Conservation (phyloP, 768 basidiomycete genomes). For the Podaxis sp. region DNA sequence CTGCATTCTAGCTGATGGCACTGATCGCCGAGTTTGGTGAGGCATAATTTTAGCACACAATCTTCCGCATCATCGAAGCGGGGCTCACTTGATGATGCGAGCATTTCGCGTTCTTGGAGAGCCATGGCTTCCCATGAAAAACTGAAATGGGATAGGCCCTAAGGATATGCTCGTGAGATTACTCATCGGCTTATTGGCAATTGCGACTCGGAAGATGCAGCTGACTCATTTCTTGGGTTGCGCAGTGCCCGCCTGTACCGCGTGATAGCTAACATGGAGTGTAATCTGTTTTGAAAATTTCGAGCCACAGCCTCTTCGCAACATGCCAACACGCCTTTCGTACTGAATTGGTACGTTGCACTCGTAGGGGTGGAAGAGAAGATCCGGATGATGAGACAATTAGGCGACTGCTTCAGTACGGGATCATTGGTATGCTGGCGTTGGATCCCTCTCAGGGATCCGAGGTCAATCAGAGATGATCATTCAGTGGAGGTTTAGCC, state of each 20-base stretch:
- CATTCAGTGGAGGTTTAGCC: too few relatives aligned
- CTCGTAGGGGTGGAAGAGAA: background rate
- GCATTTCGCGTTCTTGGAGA: constrained; percentile 7
- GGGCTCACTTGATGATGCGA: constrained; percentile 10
- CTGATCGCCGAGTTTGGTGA: background rate
- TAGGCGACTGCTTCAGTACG: background rate
- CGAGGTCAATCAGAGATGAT: too few relatives aligned
- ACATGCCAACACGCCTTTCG: background rate
- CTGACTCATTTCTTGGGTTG: constrained; percentile 6
- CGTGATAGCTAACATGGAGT: background rate
- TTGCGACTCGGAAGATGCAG: constrained; percentile 4
- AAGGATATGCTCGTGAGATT: background rate
- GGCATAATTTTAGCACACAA: constrained; percentile 8
- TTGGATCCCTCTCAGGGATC: background rate
- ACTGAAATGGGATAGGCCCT: background rate
- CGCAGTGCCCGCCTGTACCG: background rate
- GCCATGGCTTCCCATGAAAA: background rate
- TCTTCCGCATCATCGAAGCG: constrained; percentile 8
- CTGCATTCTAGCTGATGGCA: constrained; percentile 1
- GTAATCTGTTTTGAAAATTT: constrained; percentile 14
- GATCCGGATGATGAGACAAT: background rate
- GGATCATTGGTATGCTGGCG: background rate
- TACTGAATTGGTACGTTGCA: background rate
- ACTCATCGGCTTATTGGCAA: background rate
- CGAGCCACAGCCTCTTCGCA: background rate